Percentiles rank a stretch among this genome's conserved stretches.
Conservation (phyloP, 2,329 filamentous ascomycete species). For the Fusarium praegraminearum region DNA sequence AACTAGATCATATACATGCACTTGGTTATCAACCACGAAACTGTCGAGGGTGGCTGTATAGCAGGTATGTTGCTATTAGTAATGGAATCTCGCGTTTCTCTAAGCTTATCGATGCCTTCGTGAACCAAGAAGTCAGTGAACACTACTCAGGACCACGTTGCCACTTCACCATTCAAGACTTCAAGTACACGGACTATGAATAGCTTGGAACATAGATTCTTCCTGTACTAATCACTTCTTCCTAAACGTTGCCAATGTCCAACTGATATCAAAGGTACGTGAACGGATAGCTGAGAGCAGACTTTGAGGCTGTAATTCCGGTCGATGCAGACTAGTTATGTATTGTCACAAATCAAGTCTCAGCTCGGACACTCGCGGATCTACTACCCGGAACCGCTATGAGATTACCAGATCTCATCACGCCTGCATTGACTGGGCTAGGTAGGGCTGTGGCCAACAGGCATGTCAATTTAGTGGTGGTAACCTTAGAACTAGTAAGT, state of each 20-base stretch:
- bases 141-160: too few species aligned
- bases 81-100: background rate
- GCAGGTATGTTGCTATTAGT: background rate
- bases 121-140: too few species aligned
- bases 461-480: background rate
- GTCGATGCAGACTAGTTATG: background rate
- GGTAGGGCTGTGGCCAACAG: background rate
- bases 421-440: background rate
- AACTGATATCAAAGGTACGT: background rate
- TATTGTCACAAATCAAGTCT: background rate
- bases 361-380: background rate
- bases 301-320: background rate
- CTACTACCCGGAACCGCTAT: background rate
- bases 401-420: too few species aligned
- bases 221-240: fast-evolving
- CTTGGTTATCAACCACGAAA: background rate
- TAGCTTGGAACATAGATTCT: too few species aligned
- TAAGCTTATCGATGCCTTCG: too few species aligned
- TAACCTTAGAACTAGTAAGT: background rate
- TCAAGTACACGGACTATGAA: fast-evolving
- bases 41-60: too few species aligned
- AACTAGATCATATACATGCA: background rate
- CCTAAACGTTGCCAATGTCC: fast-evolving
- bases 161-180: too few species aligned
- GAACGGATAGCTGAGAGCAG: background rate